Evolutionary conservation across 2,329 filamentous ascomycete species (phyloP), one percentile per base, ranked within the genome.

Genomic region (Incumbomyces delicatus): DNA sequence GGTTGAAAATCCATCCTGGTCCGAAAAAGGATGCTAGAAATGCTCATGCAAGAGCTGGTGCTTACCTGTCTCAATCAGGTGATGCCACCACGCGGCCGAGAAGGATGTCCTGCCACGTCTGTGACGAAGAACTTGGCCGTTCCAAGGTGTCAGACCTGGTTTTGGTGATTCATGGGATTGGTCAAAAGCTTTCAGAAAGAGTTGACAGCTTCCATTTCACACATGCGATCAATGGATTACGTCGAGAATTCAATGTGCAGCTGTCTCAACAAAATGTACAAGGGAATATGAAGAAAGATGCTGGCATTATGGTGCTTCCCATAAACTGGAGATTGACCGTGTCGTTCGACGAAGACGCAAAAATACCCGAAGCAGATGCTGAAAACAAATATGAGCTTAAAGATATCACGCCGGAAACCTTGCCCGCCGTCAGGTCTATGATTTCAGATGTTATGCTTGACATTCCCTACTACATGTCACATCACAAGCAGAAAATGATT

Each of bases 401-500:
- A 56, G 89, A 96, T 56, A 95, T 98, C 54, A 95, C 94, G 4
- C 89, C 88, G 1, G 78, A 82, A 35, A 92, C 87, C 0, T 86
- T 98, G 27, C 89, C 90, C 0, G 88, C 87, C 1, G 84, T 98
- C n/a, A 82, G 92, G 38, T 87, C 85, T 60, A 80, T 98, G 61
- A 94, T 98, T 51, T 94, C 86, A 35, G 92, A 98, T 63, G 87
- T 98, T 57, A 95, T 98, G 87, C 83, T 96, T 41, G 92, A 98
- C 62, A 90, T 98, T 41, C 92, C 92, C 0, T 96, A 95, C 62
- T 98, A 96, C 67, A 82, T 98, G 67, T 96, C 90, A 0, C 85
- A 94, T 49, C 90, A 96, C 66, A 95, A 96, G 59, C 78, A 83
- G 3, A 95, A 88, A 64, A 96, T 98, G 89, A 85, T 95, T 42